Conservation (phyloP, 108 stramenopile species). For the Hondaea fermentalgiana region DNA sequence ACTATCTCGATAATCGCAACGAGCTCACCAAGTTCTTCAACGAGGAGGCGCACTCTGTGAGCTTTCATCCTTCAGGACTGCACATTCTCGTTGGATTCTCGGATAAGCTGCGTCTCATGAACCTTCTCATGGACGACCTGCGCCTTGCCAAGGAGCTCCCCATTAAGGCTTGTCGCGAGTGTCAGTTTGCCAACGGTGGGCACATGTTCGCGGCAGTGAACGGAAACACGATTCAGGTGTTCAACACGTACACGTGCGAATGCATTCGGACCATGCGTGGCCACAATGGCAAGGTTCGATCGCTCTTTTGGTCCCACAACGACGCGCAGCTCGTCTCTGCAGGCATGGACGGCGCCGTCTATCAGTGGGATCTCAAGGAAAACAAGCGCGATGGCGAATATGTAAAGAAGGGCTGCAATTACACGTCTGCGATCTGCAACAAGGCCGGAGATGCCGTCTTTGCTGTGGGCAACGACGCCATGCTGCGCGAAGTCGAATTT, state of each 20-base stretch:
- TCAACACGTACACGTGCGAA: constrained; percentile 45
- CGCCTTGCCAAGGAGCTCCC: constrained; percentile 34
- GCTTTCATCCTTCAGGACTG: constrained; percentile 51
- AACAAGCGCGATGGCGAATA: constrained; percentile 49
- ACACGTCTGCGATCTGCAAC: constrained; percentile 38
- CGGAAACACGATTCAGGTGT: constrained; percentile 35
- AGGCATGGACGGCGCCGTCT: constrained; percentile 45
- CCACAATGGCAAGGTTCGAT: constrained; percentile 45
- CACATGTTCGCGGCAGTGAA: constrained; percentile 47
- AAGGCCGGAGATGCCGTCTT: constrained; percentile 32
- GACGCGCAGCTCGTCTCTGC: constrained; percentile 41
- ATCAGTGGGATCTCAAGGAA: constrained; percentile 42
- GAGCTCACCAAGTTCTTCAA: constrained; percentile 33
- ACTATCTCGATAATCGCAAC: constrained; percentile 29
- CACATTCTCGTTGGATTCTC: constrained; percentile 47
- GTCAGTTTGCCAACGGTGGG: constrained; percentile 46
- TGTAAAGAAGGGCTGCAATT: constrained; percentile 50
- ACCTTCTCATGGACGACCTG: constrained; percentile 56
- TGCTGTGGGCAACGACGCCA: constrained; percentile 42
- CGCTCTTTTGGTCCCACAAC: constrained; percentile 41
- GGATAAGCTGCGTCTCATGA: constrained; percentile 44
- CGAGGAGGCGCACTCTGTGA: constrained; percentile 28
- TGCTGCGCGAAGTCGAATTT: constrained; percentile 45
- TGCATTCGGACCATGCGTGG: constrained; percentile 40
- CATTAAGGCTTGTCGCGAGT: constrained; percentile 37